Base-by-base conservation (phyloP, 441 rosid species). In the Viola pubescens region DNA sequence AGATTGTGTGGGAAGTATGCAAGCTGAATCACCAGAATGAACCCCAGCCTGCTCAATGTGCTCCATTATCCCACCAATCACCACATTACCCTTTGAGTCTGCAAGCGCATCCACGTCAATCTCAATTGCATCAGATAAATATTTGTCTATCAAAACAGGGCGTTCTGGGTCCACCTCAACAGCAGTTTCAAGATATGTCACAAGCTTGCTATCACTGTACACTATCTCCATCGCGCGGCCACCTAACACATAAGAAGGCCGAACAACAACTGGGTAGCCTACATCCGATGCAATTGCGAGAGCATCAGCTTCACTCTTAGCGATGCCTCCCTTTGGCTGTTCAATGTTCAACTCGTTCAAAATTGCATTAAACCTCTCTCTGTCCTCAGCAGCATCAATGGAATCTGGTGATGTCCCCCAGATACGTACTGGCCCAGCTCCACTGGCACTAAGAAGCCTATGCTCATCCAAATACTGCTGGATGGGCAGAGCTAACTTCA, bases 351-450 rank as follows among this genome's bases (percentile, higher is more conserved):
- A 73, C 72, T 87, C 89, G 7, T 77, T 72, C 53, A 92, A 75
- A 52, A 92, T 89, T 9, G 84, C 83, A 74, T 86, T 87, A 75
- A 92, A 92, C 78, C 89, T 84, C 74, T 89, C 97, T 61, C 97
- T 72, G 74, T 92, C 91, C 77, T 92, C 97, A 5, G 98, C 98
- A 6, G 95, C 94, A 65, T 92, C 97, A 56, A 92, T 92, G 55
- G 92, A 86, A 70, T 92, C 98, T 13, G 97, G 97, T 53, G 97
- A 82, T 10, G 98, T 89, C 54, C 98, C 98, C 98, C 97, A 92
- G 48, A 92, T 89, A 58, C 81, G 71, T 47, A 94, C 96, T 58
- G 40, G 73, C 48, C 97, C 98, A 48, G 69, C 67, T 45, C 95
- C 96, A 48, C 96, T 88, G 56, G 86, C 75, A 77, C 75, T 65